Conservation (phyloP, 2,329 filamentous ascomycete species). For the Aspergillus sp. region DNA sequence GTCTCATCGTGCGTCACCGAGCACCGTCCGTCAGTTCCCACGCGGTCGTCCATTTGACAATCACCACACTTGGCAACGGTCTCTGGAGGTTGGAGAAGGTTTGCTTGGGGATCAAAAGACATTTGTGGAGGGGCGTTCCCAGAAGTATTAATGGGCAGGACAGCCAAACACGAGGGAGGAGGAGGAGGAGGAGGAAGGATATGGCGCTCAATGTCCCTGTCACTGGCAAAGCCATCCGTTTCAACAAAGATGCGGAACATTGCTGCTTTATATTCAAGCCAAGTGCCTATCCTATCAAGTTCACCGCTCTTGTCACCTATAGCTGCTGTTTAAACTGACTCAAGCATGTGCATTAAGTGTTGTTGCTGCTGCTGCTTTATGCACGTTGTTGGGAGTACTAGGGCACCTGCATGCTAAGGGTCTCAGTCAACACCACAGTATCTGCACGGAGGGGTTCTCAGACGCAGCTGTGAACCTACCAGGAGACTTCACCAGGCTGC, state of each 20-base stretch:
- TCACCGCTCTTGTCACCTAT: slow-evolving; percentile 28
- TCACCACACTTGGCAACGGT: neutral
- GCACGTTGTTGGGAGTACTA: slow-evolving; percentile 21
- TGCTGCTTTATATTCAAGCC: slow-evolving; percentile 20
- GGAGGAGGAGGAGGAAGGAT: slow-evolving; percentile 4
- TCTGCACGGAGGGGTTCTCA: slow-evolving; percentile 26
- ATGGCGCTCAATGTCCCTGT: slow-evolving; percentile 8
- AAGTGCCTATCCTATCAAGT: slow-evolving; percentile 11
- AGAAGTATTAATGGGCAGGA: neutral
- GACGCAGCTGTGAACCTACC: slow-evolving; percentile 15
- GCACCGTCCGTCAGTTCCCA: neutral
- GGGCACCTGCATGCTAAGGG: slow-evolving; percentile 28
- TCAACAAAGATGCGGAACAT: slow-evolving; percentile 18
- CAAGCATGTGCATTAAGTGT: slow-evolving; percentile 9
- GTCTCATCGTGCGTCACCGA: slow-evolving; percentile 1
- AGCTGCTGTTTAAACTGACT: slow-evolving; percentile 6
- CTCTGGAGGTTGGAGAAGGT: neutral
- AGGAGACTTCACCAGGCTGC: neutral
- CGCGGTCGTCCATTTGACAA: slow-evolving; percentile 6
- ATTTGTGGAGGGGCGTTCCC: neutral
- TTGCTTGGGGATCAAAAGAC: slow-evolving; percentile 4
- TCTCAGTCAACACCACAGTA: slow-evolving; percentile 17
- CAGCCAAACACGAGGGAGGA: neutral
- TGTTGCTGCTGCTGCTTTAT: slow-evolving; percentile 14
- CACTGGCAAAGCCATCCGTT: slow-evolving; percentile 10